Evolutionary conservation across 148 eudicot species (phyloP).

Genomic region (Cornus suecica): DNA sequence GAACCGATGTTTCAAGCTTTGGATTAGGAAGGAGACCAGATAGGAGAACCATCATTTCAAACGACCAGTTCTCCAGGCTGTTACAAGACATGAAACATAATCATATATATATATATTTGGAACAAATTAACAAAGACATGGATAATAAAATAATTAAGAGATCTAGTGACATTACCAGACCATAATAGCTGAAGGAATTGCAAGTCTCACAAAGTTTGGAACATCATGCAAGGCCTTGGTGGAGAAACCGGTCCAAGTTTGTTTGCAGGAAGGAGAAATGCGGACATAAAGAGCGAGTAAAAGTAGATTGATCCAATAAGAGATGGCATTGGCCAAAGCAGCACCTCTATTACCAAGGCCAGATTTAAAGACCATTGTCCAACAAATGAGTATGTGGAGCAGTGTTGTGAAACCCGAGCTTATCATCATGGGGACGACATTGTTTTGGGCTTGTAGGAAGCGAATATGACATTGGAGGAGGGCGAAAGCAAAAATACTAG

Average conservation of each 20-base stretch:
- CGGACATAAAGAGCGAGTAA: background rate
- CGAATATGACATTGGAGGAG: conserved; percentile 4
- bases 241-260: conserved; percentile 10
- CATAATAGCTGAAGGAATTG: conserved; percentile 11
- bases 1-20: conserved; percentile 9
- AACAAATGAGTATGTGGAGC: background rate
- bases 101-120: background rate
- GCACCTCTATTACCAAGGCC: conserved; percentile 8
- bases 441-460: conserved; percentile 10
- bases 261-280: background rate
- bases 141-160: too few species aligned
- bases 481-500: conserved; percentile 1
- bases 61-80: conserved; percentile 9
- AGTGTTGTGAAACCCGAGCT: conserved; percentile 2
- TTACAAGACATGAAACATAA: background rate
- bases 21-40: conserved; percentile 12
- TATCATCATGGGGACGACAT: conserved; percentile 3
- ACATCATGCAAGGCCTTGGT: background rate
- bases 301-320: conserved; percentile 7
- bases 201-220: conserved; percentile 5
- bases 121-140: background rate
- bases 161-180: too few species aligned
- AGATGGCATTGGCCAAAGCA: conserved; percentile 8
- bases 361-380: conserved; percentile 11
- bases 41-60: conserved; percentile 11